Evolutionary conservation across 1,284 basidiomycete species (phyloP), one percentile per base, ranked within the genome.

Genomic region (Austropuccinia psidii): DNA sequence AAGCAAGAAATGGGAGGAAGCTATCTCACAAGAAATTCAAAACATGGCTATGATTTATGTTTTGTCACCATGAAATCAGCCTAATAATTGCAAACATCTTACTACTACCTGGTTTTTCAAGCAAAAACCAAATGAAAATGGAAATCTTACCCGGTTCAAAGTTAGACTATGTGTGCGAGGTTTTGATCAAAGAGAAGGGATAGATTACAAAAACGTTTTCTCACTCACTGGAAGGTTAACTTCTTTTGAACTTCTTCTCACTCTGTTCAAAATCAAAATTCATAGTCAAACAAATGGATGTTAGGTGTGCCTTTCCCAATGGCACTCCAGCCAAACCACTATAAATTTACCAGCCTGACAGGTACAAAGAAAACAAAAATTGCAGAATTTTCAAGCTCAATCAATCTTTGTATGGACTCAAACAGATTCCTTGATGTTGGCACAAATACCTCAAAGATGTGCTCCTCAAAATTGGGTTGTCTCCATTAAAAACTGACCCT

Each of bases 91-190:
- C 41, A 31, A 2, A 13, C 64, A 6, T n/a, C n/a, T n/a, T n/a
- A n/a, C n/a, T n/a, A n/a, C n/a, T n/a, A n/a, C n/a, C n/a, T n/a
- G n/a, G n/a, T n/a, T 13, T 67, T 17, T 31, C 64, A 35, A 52
- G 27, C 21, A 35, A 13, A 67, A 67, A 52, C 35, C 49, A 7
- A 31, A 54, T 52, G 8, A 21, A 15, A 33, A 67, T 13, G 64
- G 64, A 7, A 54, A 50, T 21, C 45, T 67, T 2, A 29, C 45
- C 5, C 50, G 39, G 37, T 67, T 15, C 64, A 67, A 67, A 52
- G 64, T 49, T 7, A 4, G 49, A 21, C 31, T 67, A 15, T 67
- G 64, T 37, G 45, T 49, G 17, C 27, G 43, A 21, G 64, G 45
- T 37, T 67, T 67, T 31, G 19, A 6, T 24, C 61, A 65, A 49